Evolutionary conservation across 2,329 filamentous ascomycete species (phyloP), one percentile per base, ranked within the genome.

Genomic region (Clonostachys chloroleuca): DNA sequence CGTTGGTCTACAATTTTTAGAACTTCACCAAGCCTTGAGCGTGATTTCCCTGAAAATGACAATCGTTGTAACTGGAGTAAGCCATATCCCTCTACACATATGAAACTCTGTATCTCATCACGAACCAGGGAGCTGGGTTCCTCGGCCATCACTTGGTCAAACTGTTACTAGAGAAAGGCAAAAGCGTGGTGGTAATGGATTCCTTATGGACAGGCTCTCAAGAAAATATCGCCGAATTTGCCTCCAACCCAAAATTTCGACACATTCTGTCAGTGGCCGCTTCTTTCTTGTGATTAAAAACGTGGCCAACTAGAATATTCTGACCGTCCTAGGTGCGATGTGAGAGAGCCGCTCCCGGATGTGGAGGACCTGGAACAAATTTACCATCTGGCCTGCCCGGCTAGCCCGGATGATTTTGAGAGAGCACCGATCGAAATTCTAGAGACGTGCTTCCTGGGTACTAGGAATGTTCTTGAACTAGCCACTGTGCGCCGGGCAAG

Each of bases 331-430:
- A 51, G 50, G 5, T 42, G 45, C 45, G 50, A 52, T 34, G 45
- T 52, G 5, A 18, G 50, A 39, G 45, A 47, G 3, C 34, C 42
- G 4, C 35, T 52, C 3, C 50, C 47, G 10, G 42, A 47, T 12
- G 24, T 49, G 20, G 45, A 41, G 24, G 30, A 43, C 33, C 5
- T 52, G 6, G 42, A 49, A 13, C 42, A 49, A 24, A 49, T 52
- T 20, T 52, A 52, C 34, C 50, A 52, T 40, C 47, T 52, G 13
- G 50, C 50, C 6, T 49, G 50, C 34, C 50, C 50, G 2, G 50
- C 50, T 5, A 52, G 50, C 45, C 50, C 50, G 16, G 47, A 49
- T 39, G 45, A 49, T 30, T 52, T 52, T 33, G 50, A 52, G 16
- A 36, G 16, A 14, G 39, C 34, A 16, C 47, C 50, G 4, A 43